Evolutionary conservation across 495 filamentous ascomycete genomes (phyloP).

Genomic region (Tetracladium marchalianum): DNA sequence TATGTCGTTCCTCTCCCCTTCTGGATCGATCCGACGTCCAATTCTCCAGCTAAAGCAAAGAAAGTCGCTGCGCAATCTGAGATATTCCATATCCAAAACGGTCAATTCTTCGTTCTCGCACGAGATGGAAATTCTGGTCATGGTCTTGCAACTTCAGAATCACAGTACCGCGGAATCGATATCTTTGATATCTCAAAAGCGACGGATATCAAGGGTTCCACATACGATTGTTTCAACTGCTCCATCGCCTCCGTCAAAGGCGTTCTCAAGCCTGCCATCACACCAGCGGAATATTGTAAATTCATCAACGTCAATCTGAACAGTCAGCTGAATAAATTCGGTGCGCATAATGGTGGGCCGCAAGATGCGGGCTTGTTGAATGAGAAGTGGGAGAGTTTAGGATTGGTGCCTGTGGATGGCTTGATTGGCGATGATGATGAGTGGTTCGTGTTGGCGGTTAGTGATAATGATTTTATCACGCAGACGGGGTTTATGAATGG

Average conservation of each 20-base stretch:
- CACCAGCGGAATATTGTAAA: slow-evolving; percentile 53
- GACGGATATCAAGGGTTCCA: slow-evolving; percentile 52
- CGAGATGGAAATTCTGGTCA: slow-evolving; percentile 56
- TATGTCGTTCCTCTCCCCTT: slow-evolving; percentile 60
- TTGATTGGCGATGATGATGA: slow-evolving; percentile 26
- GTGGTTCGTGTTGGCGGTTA: slow-evolving; percentile 59
- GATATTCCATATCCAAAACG: slow-evolving; percentile 53
- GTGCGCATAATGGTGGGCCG: slow-evolving; percentile 55
- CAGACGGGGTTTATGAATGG: slow-evolving; percentile 57
- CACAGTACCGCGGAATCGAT: slow-evolving; percentile 64
- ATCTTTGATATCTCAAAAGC: slow-evolving; percentile 55
- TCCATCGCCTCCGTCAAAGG: slow-evolving; percentile 44
- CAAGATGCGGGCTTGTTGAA: slow-evolving; percentile 50
- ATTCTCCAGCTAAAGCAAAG: slow-evolving; percentile 15
- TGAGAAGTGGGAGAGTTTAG: slow-evolving; percentile 77
- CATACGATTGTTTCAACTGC: slow-evolving; percentile 31
- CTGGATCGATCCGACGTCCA: slow-evolving; percentile 34
- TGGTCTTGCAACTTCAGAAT: slow-evolving; percentile 40
- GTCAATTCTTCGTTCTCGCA: slow-evolving; percentile 59
- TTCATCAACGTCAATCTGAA: slow-evolving; percentile 71
- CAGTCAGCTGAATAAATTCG: slow-evolving; percentile 54
- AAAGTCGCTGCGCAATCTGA: slow-evolving; percentile 60
- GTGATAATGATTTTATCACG: slow-evolving; percentile 77
- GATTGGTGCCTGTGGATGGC: slow-evolving; percentile 51
- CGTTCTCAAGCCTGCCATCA: slow-evolving; percentile 45